These are phyloP conservation scores for Nitzschia putrida DNA, from an alignment of 108 stramenopile genomes.

Conservation along the genomic window DNA sequence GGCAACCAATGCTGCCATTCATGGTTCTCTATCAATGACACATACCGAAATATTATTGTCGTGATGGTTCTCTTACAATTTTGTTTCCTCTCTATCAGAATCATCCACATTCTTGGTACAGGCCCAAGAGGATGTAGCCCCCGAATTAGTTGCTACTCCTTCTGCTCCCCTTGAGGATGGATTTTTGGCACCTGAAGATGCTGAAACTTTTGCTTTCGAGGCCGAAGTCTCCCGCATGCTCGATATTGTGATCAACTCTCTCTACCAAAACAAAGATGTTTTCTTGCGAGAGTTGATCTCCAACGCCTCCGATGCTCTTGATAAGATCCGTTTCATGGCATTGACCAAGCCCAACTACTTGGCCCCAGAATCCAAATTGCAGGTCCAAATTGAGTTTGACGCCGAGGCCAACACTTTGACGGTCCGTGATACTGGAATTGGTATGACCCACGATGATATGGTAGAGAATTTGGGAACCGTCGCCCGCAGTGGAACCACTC, in stretches of 20 bases:
- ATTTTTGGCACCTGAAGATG: constrained; percentile 35
- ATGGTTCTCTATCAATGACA: background rate
- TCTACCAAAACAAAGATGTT: constrained; percentile 99
- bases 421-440: constrained; percentile 94
- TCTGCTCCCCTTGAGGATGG: constrained; percentile 5
- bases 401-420: constrained; percentile 90
- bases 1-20: too few species aligned
- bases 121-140: constrained; percentile 26
- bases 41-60: background rate
- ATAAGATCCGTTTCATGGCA: constrained; percentile 96
- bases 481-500: constrained; percentile 98
- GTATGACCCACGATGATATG: constrained; percentile 97
- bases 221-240: constrained; percentile 98
- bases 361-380: constrained; percentile 76
- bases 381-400: constrained; percentile 92
- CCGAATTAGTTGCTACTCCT: background rate
- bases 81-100: background rate
- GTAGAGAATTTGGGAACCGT: constrained; percentile 98
- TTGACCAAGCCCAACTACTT: constrained; percentile 84
- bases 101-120: constrained; percentile 10
- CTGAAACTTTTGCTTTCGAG: constrained; percentile 86
- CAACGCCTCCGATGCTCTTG: constrained; percentile 98
- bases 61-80: background rate
- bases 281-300: constrained; percentile 95
- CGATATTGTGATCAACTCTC: constrained; percentile 99